Evolutionary conservation across 2,329 filamentous ascomycete genomes (phyloP).

Genomic region (Aspergillus chevalieri): DNA sequence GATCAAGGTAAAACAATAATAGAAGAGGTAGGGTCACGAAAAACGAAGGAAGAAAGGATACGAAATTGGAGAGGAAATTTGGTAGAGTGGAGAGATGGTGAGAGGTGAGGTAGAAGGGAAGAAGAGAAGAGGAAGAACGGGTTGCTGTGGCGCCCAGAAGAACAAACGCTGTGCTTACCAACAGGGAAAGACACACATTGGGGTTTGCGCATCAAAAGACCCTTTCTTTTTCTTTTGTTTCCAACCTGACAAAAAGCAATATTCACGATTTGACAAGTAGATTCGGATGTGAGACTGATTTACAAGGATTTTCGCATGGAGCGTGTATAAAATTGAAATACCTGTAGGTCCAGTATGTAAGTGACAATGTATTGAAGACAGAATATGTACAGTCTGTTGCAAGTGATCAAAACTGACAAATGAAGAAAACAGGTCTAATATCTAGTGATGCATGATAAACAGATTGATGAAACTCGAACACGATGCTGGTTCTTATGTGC

Average conservation of each 20-base stretch:
- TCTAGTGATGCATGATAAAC: background rate
- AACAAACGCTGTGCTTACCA: background rate
- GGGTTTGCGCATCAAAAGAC: background rate
- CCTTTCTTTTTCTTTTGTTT: background rate
- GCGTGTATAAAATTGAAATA: too few relatives aligned
- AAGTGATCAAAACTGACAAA: background rate
- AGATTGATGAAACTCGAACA: background rate
- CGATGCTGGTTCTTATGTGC: constrained; percentile 8
- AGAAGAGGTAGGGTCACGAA: background rate
- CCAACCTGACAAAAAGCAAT: background rate
- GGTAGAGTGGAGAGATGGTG: background rate
- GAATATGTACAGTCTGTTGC: background rate
- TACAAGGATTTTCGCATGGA: too few relatives aligned
- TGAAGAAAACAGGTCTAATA: background rate
- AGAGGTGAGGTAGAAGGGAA: background rate
- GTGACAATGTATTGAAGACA: background rate
- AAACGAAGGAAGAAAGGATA: background rate
- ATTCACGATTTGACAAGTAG: background rate
- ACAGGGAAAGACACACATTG: background rate
- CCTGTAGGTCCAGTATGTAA: background rate
- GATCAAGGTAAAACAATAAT: too few relatives aligned
- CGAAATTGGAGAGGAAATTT: too few relatives aligned
- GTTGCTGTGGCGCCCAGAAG: background rate
- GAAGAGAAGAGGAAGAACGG: background rate
- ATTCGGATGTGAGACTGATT: background rate